These are phyloP conservation scores for Phytophthora melonis DNA, from an alignment of 352 stramenopile genomes.

Conservation along the genomic window DNA sequence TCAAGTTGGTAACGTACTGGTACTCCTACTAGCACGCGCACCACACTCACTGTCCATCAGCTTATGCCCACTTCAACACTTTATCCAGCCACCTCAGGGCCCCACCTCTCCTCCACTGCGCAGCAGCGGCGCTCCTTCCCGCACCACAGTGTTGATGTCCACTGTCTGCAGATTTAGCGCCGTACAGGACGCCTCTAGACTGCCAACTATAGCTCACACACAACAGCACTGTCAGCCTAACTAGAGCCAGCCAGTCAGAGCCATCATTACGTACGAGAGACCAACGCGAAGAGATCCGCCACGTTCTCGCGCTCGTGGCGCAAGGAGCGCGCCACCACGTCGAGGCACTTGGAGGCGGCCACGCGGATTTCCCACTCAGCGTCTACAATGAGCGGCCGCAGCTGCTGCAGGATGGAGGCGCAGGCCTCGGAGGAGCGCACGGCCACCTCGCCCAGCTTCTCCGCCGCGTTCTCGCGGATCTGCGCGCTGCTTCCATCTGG, in stretches of 20 bases:
- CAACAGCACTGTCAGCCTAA: neutral
- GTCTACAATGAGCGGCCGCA: slow-evolving; percentile 61
- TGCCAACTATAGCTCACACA: slow-evolving; percentile 49
- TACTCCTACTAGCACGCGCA: slow-evolving; percentile 64
- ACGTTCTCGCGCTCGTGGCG: slow-evolving; percentile 36
- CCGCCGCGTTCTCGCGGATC: slow-evolving; percentile 74
- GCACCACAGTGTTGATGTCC: slow-evolving; percentile 63
- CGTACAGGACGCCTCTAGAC: slow-evolving; percentile 42
- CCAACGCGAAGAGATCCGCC: slow-evolving; percentile 50
- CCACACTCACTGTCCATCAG: neutral
- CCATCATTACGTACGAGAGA: slow-evolving; percentile 46
- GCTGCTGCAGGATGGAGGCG: slow-evolving; percentile 64
- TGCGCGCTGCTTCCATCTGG: slow-evolving; percentile 77
- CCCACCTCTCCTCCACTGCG: slow-evolving; percentile 80
- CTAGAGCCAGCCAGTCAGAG: neutral
- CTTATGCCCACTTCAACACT: neutral
- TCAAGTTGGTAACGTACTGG: slow-evolving; percentile 69
- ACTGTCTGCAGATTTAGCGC: slow-evolving; percentile 68
- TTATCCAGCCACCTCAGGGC: neutral
- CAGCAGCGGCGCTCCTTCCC: slow-evolving; percentile 69
- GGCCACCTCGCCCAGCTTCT: slow-evolving; percentile 75
- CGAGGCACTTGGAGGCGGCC: slow-evolving; percentile 70
- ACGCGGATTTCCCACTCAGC: slow-evolving; percentile 79
- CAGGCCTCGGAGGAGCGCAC: slow-evolving; percentile 54
- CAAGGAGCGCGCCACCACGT: slow-evolving; percentile 61